A percentile compares a stretch with the other conserved stretches of the same genome.
Conservation (phyloP, 257 asterid genomes). For the Solanum chiquidenum region DNA sequence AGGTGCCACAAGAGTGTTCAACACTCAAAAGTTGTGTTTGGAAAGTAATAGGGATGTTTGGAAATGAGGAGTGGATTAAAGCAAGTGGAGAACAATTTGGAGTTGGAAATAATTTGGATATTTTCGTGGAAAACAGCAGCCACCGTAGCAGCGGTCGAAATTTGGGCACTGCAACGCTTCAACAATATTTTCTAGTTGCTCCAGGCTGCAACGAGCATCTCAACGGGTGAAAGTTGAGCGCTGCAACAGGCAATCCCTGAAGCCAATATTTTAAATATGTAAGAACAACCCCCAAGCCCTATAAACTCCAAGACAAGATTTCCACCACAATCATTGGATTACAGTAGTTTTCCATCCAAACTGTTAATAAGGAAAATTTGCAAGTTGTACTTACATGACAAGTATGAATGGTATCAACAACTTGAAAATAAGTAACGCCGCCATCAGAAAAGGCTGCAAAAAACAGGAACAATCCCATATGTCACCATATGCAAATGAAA, state of each 20-base stretch:
- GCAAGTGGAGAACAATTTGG: not conserved
- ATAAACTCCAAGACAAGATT: not conserved
- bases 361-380: not conserved
- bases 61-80: not conserved
- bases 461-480: constrained; percentile 1
- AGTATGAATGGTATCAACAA: constrained; percentile 72
- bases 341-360: not conserved
- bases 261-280: not conserved
- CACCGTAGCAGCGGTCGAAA: not conserved
- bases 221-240: not conserved
- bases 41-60: not conserved
- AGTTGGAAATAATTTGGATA: not conserved
- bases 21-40: not conserved
- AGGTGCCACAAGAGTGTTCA: not conserved
- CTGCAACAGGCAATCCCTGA: not conserved
- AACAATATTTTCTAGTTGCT: not conserved
- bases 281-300: not conserved
- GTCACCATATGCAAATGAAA: not conserved
- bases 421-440: constrained; percentile 88
- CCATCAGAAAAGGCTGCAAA: constrained; percentile 96
- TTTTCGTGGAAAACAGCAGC: not conserved
- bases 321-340: not conserved
- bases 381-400: constrained; percentile 59
- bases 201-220: not conserved
- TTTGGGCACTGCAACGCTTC: not conserved